These are phyloP conservation scores for Xylariaceae sp. DNA, from an alignment of 2,329 filamentous ascomycete species.

Conservation along the genomic window DNA sequence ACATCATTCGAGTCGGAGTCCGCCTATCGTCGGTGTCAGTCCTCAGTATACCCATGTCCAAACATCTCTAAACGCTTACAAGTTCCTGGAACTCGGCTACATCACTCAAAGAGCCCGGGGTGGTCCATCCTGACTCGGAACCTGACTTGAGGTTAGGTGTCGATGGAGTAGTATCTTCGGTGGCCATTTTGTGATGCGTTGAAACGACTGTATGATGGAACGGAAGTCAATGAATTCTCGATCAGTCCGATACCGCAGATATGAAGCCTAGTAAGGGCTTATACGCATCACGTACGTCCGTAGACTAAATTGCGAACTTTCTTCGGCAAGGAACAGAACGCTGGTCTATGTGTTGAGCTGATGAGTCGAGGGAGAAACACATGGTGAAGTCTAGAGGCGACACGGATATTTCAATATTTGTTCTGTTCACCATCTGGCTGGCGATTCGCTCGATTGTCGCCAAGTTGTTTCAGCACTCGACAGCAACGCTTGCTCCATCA, in stretches of 20 bases:
- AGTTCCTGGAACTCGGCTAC: not conserved
- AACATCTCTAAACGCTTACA: not conserved
- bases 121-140: not conserved
- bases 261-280: not conserved
- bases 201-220: not conserved
- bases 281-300: not conserved
- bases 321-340: too few species aligned
- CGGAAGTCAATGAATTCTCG: not conserved
- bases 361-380: not conserved
- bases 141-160: not conserved
- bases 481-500: not conserved
- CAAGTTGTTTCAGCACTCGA: not conserved
- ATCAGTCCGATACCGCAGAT: not conserved
- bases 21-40: not conserved
- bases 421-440: not conserved
- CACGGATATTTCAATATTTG: not conserved
- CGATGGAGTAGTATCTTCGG: not conserved
- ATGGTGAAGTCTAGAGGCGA: not conserved
- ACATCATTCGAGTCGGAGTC: conserved; percentile 13
- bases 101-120: not conserved
- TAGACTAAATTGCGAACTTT: not conserved
- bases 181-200: not conserved
- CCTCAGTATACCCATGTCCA: not conserved
- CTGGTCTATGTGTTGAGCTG: not conserved
- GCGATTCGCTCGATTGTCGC: not conserved